Base-by-base conservation (phyloP, 441 rosid genomes). In the Adansonia madagascariensis region DNA sequence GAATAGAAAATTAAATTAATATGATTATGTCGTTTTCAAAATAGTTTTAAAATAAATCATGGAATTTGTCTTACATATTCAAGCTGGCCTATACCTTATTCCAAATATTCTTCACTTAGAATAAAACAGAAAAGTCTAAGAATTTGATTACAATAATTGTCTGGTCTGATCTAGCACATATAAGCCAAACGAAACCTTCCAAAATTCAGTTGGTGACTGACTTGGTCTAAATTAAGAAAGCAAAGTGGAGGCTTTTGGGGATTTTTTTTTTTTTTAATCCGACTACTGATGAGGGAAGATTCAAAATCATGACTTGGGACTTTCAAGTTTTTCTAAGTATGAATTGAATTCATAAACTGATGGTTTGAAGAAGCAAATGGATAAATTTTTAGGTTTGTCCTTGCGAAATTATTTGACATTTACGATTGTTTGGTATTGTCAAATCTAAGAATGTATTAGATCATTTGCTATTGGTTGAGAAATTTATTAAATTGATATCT, bases 131-230 rank as follows among this genome's bases (percentile, higher is more conserved):
- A 2, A 71, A 75, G 20, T 39, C 64, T 9, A 24, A 70, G 60
- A 75, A 35, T 14, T 47, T 31, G 4, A 24, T 74, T 74, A 74
- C 50, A 53, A 52, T 10, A 49, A 47, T 47, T 49, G 8, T 15
- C 65, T 75, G 68, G 78, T 64, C 61, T 46, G 12, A 35, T 65
- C 35, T 47, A 9, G 65, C 46, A 46, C 56, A 10, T 1, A 74
- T 22, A 65, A 78, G 74, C 79, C 81, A 75, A 75, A 39, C 6
- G 55, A 35, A 75, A 75, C 56, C 11, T 56, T 78, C 74, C 79
- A 75, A 43, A 73, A 56, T 47, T 71, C 39, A 39, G 17, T 24
- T 9, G 59, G 59, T 18, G 63, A 59, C 63, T 61, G 47, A 56
- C 79, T 46, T 50, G 0, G 78, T 80, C 77, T 63, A 73, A 60